Evolutionary conservation across 2,329 filamentous ascomycete species (phyloP).

Genomic region (Trichoderma guizhouense): DNA sequence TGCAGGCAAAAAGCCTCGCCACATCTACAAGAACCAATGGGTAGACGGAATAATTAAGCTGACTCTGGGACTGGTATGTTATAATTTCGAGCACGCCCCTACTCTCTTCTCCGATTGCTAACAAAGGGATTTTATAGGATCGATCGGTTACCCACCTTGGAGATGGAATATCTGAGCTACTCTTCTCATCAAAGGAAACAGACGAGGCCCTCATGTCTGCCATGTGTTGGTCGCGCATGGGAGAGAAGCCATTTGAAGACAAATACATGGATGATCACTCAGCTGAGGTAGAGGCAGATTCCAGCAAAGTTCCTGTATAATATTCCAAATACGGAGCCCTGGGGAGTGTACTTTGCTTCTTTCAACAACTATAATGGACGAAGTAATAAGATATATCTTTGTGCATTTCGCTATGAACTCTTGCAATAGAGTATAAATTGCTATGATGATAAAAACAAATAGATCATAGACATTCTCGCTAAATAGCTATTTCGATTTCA

Average conservation of each 20-base stretch:
- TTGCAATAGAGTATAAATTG: not conserved
- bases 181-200: constrained; percentile 41
- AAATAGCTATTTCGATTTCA: not conserved
- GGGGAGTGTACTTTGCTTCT: fast-evolving
- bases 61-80: constrained; percentile 49
- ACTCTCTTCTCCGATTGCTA: not conserved
- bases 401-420: not conserved
- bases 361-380: not conserved
- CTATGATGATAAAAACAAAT: not conserved
- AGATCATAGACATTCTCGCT: not conserved
- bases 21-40: constrained; percentile 43
- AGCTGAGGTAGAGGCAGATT: not conserved
- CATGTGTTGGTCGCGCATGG: constrained; percentile 42
- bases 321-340: not conserved
- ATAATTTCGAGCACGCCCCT: too few species aligned
- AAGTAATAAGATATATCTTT: not conserved
- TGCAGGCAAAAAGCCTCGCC: constrained; percentile 36
- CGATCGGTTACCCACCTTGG: constrained; percentile 43
- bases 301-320: not conserved
- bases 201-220: constrained; percentile 44
- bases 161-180: constrained; percentile 42
- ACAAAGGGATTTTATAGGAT: constrained; percentile 31
- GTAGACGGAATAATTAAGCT: constrained; percentile 51
- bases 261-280: constrained; percentile 19
- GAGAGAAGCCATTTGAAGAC: constrained; percentile 45